Conservation (phyloP, 768 basidiomycete species). For the Podaxis sp. region DNA sequence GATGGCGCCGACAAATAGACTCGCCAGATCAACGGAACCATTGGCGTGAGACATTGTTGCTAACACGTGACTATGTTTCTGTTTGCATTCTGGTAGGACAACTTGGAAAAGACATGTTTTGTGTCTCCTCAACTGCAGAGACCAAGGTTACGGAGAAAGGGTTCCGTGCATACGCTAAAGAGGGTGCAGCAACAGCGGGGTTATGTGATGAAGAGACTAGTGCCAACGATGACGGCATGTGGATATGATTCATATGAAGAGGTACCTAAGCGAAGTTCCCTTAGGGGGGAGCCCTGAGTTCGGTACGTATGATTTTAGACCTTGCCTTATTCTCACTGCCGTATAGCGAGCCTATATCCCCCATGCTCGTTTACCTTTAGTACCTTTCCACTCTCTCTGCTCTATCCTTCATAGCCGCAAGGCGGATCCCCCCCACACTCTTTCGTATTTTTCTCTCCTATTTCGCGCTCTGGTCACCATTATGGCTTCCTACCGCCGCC, state of each 20-base stretch:
- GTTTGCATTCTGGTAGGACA: background rate
- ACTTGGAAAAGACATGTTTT: background rate
- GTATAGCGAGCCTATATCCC: background rate
- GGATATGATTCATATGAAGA: constrained; percentile 7
- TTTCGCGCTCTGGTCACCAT: constrained; percentile 4
- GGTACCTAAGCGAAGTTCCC: constrained; percentile 7
- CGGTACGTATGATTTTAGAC: constrained; percentile 18
- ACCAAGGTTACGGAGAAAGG: background rate
- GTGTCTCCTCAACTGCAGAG: background rate
- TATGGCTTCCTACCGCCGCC: constrained; percentile 28
- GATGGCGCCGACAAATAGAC: background rate
- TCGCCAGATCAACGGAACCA: background rate
- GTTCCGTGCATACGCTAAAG: background rate
- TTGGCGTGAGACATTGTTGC: background rate
- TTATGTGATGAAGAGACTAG: background rate
- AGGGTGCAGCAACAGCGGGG: background rate
- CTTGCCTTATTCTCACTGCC: constrained; percentile 14
- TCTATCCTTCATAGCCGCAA: constrained; percentile 8
- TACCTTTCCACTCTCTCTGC: constrained; percentile 17
- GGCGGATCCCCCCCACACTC: constrained; percentile 13
- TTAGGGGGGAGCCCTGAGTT: constrained; percentile 17
- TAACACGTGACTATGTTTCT: background rate
- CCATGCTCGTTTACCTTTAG: constrained; percentile 8
- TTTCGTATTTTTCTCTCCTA: constrained; percentile 18
- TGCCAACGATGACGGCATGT: constrained; percentile 4